Percentiles rank a stretch among this genome's conserved stretches.
Conservation (phyloP, 495 filamentous ascomycete genomes). For the Podospora sp. region DNA sequence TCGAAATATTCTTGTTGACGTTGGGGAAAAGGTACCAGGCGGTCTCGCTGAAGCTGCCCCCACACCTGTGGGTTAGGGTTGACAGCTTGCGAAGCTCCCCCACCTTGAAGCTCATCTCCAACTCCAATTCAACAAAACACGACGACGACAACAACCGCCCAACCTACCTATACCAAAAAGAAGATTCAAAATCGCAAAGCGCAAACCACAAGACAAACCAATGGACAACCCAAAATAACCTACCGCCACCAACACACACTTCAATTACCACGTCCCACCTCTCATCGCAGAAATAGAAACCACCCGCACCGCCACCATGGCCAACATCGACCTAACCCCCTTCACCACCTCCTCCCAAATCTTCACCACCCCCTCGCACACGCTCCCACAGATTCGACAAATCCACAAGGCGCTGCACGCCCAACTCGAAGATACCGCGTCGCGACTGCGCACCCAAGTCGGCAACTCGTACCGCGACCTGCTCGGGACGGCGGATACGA, state of each 20-base stretch:
- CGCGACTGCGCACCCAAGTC: conserved; percentile 86
- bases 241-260: not conserved
- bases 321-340: conserved; percentile 44
- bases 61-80: not conserved
- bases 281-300: not conserved
- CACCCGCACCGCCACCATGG: conserved; percentile 31
- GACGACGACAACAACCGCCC: too few species aligned
- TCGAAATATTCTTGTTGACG: not conserved
- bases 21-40: not conserved
- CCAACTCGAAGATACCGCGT: conserved; percentile 74
- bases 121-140: too few species aligned
- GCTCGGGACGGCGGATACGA: conserved; percentile 87
- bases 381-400: conserved; percentile 64
- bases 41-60: not conserved
- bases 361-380: conserved; percentile 59
- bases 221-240: not conserved
- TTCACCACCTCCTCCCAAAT: conserved; percentile 70
- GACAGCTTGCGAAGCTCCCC: not conserved
- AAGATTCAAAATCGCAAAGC: not conserved
- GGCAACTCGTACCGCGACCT: conserved; percentile 93
- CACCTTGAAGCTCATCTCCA: not conserved
- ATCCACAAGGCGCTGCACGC: conserved; percentile 57
- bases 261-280: not conserved
- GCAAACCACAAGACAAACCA: not conserved
- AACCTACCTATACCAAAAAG: too few species aligned